These are phyloP conservation scores for Filobasidium uniguttulatum DNA, from an alignment of 1,284 basidiomycete species.

Conservation along the genomic window DNA sequence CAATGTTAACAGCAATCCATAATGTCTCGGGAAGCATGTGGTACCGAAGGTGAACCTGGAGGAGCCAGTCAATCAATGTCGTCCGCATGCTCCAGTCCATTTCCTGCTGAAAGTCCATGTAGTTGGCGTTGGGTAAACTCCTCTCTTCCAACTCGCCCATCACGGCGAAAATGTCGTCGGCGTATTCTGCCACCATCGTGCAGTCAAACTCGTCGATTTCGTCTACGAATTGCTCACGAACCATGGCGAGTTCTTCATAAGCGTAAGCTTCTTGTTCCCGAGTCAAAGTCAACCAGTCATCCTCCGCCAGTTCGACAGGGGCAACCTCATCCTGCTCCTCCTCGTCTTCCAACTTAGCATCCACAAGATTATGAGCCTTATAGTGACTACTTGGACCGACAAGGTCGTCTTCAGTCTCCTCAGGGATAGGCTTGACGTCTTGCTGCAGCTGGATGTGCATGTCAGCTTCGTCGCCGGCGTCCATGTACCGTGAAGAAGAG, in stretches of 20 bases:
- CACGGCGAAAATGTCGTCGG: conserved; percentile 92
- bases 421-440: conserved; percentile 14
- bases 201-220: conserved; percentile 77
- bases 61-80: conserved; percentile 46
- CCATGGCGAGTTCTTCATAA: conserved; percentile 26
- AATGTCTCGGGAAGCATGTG: conserved; percentile 55
- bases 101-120: conserved; percentile 90
- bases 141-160: conserved; percentile 81
- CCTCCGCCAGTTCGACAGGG: conserved; percentile 43
- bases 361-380: background rate
- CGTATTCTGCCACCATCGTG: conserved; percentile 96
- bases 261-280: conserved; percentile 27
- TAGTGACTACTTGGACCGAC: conserved; percentile 16
- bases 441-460: conserved; percentile 18
- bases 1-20: conserved; percentile 53
- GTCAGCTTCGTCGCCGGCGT: conserved; percentile 17
- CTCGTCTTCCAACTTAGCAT: conserved; percentile 1
- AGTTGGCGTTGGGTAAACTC: conserved; percentile 83
- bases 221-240: conserved; percentile 44
- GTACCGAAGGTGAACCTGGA: conserved; percentile 51
- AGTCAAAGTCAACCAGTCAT: conserved; percentile 54
- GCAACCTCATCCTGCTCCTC: conserved; percentile 24
- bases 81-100: conserved; percentile 64
- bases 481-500: conserved; percentile 14
- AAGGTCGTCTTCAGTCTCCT: conserved; percentile 1